Evolutionary conservation across 257 asterid genomes (phyloP), one percentile per base, ranked within the genome.

Genomic region (Penstemon barbatus): DNA sequence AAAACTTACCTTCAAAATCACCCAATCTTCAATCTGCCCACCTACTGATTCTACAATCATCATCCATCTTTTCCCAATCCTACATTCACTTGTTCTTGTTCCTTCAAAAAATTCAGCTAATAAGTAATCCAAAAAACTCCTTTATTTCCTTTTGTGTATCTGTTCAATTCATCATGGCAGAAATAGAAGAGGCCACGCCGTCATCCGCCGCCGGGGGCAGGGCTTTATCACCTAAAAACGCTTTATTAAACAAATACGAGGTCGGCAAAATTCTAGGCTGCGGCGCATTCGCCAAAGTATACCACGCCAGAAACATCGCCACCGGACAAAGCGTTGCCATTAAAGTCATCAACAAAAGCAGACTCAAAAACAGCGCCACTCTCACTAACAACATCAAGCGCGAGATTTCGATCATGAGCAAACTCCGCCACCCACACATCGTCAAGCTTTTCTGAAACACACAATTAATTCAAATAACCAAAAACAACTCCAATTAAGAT

Each of bases 201-300:
- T 57, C 77, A 59, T 43, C 77, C 33, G 61, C 77, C 54, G 53
- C 63, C 60, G 39, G 77, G 4, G 13, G 65, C 37, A 53, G 71
- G 77, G 52, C 70, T 11, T 15, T 71, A 41, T 69, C 77, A 37
- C 58, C 84, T 55, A 81, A 81, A 41, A 80, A 69, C 4, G 85
- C 89, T 10, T 6, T 94, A 69, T 88, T 93, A 42, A 82, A 87
- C 72, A 93, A 90, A 71, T 93, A 90, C 74, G 96, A 93, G 75
- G 19, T 90, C 39, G 97, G 99, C 0, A 85, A 81, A 74, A 88
- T 93, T 58, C 86, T 93, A 3, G 99, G 99, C 4, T 88, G 99
- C 71, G 99, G 96, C 25, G 99, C 96, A 4, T 93, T 87, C 38
- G 97, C 97, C 4, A 93, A 93, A 44, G 99, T 93, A 7, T 93